phyloP scores from a whole-genome alignment of 352 stramenopile genomes.

The Globisporangium irregulare region DNA sequence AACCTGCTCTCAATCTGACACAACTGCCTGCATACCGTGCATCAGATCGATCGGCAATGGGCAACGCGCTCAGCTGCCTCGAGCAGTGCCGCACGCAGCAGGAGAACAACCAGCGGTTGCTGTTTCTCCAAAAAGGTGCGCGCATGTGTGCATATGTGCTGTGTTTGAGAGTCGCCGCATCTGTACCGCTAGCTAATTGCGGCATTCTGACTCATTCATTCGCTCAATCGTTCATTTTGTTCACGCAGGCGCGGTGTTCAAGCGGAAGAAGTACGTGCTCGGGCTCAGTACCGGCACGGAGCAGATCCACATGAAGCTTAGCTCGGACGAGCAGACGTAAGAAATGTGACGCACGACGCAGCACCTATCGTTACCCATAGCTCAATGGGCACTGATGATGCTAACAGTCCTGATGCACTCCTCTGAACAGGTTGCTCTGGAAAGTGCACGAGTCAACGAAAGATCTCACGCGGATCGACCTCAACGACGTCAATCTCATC shows the following conservation, averaged over 20 bases:
- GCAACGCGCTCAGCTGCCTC: slow-evolving; percentile 79
- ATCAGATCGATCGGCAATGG: slow-evolving; percentile 33
- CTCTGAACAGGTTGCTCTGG: slow-evolving; percentile 53
- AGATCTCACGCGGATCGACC: slow-evolving; percentile 41
- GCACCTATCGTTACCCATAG: not conserved
- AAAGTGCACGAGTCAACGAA: slow-evolving; percentile 58
- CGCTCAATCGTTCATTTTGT: not conserved
- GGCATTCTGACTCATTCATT: not conserved
- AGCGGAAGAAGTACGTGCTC: slow-evolving; percentile 74
- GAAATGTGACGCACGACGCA: not conserved
- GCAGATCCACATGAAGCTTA: slow-evolving; percentile 59
- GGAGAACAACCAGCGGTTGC: slow-evolving; percentile 58
- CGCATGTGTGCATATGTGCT: not conserved
- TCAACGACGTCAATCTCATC: slow-evolving; percentile 48
- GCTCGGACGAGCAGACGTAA: slow-evolving; percentile 58
- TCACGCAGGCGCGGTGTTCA: slow-evolving; percentile 53
- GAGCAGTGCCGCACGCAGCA: slow-evolving; percentile 69
- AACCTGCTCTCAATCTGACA: not conserved
- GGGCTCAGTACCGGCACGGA: slow-evolving; percentile 62
- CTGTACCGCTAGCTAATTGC: too few relatives aligned
- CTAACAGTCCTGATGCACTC: not conserved
- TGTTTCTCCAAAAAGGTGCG: slow-evolving; percentile 74
- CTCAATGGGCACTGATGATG: not conserved
- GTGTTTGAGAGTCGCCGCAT: not conserved
- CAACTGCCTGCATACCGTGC: not conserved